Base-by-base conservation (phyloP, 352 stramenopile species). In the Globisporangium parvum region DNA sequence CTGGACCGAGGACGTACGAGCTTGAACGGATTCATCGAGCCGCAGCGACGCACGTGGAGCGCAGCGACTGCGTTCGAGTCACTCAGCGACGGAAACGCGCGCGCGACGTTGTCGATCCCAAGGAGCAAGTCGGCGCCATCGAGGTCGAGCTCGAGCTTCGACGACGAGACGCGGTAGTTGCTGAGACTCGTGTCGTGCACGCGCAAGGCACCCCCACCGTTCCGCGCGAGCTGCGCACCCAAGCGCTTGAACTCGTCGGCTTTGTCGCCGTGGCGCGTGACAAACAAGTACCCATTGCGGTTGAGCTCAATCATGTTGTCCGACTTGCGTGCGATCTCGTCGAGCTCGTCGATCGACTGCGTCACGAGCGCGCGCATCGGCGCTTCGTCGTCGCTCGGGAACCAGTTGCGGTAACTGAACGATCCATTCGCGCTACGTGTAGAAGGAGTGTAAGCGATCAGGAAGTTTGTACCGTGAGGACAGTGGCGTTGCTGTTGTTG, bases 401-500 rank as follows among this genome's bases (percentile, higher is more conserved):
- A 91, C 81, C 81, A 91, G 62, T 91, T 88, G 66, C 81, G 78
- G 57, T 91, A 91, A 65, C 77, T 88, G 50, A 89, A 91, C 51
- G 80, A 88, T 2, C 80, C 80, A 65, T 88, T 88, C 10, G 77
- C 78, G 62, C 80, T 79, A 35, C 8, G 44, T 8, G 20, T 33
- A 5, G 11, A 3, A 31, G 44, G 5, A 31, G 44, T 28, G n/a
- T 17, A 28, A 31, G n/a, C 8, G 11, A 18, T 17, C 39, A 31
- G 26, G 26, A 31, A 6, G 6, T 31, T 6, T 31, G 26, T 6
- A 47, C 4, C 21, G 20, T 20, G 20, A 18, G 20, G 6, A 42
- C 15, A n/a, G n/a, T n/a, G n/a, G 6, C 37, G 20, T 12, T 8
- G 37, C 14, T 42, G 12, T 37, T 37, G 31, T 37, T 10, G 40